These are phyloP conservation scores for Neurospora sp. DNA, from an alignment of 2,329 filamentous ascomycete genomes.

Conservation along the genomic window DNA sequence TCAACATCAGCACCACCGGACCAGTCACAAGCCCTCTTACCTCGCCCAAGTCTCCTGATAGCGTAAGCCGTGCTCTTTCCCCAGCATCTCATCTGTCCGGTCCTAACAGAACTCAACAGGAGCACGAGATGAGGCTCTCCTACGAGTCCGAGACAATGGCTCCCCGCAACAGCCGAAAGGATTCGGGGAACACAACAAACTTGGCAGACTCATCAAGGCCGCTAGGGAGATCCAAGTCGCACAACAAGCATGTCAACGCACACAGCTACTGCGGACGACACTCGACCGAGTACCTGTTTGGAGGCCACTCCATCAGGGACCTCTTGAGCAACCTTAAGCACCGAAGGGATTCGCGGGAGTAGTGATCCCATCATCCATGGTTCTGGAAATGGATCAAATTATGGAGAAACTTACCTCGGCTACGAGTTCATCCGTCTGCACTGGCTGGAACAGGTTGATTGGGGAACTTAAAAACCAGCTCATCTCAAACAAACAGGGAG, in stretches of 20 bases:
- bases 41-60: constrained; percentile 10
- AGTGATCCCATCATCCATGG: not conserved
- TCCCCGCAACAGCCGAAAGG: constrained; percentile 4
- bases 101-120: not conserved
- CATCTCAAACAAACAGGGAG: not conserved
- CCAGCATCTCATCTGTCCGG: not conserved
- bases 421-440: not conserved
- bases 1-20: constrained; percentile 5
- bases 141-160: constrained; percentile 6
- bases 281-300: constrained; percentile 43
- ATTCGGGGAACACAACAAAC: constrained; percentile 1
- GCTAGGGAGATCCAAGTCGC: constrained; percentile 8
- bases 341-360: not conserved
- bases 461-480: not conserved
- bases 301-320: constrained; percentile 36
- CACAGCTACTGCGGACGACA: constrained; percentile 47
- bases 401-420: not conserved
- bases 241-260: constrained; percentile 29
- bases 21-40: not conserved
- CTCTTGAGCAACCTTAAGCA: constrained; percentile 26
- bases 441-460: constrained; percentile 13
- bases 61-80: constrained; percentile 3
- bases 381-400: not conserved
- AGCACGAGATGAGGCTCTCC: constrained; percentile 5
- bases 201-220: not conserved